These are phyloP conservation scores for barrel medic (Medicago truncatula) DNA, from an alignment of 306 rosid genomes.

Conservation along the genomic window DNA sequence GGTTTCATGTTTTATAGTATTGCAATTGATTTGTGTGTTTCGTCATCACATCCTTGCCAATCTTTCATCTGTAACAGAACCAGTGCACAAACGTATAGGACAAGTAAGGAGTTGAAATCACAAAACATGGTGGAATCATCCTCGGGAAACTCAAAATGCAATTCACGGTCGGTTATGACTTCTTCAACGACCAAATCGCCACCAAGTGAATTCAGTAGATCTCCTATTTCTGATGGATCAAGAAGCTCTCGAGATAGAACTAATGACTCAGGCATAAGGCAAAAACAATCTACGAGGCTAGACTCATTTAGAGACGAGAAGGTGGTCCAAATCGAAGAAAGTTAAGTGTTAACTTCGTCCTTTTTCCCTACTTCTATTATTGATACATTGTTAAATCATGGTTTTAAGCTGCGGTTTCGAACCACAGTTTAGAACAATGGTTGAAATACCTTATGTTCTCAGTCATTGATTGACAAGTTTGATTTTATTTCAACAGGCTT, in stretches of 20 bases:
- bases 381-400: neutral
- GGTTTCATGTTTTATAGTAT: slow-evolving; percentile 25
- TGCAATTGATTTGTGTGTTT: slow-evolving; percentile 20
- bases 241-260: slow-evolving; percentile 67
- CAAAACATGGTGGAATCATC: slow-evolving; percentile 57
- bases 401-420: neutral
- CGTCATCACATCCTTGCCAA: slow-evolving; percentile 26
- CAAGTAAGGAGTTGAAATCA: slow-evolving; percentile 57
- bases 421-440: neutral
- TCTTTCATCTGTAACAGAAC: slow-evolving; percentile 33
- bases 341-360: slow-evolving; percentile 64
- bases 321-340: slow-evolving; percentile 88
- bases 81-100: slow-evolving; percentile 55
- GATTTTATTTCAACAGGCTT: slow-evolving; percentile 71
- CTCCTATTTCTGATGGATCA: slow-evolving; percentile 66
- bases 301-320: slow-evolving; percentile 71
- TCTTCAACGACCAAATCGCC: slow-evolving; percentile 48
- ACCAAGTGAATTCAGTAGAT: slow-evolving; percentile 41
- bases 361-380: slow-evolving; percentile 36
- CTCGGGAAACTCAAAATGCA: slow-evolving; percentile 67
- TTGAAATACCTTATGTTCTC: neutral
- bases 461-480: slow-evolving; percentile 47
- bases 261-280: slow-evolving; percentile 46
- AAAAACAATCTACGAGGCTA: slow-evolving; percentile 55
- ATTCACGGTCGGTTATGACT: slow-evolving; percentile 64